Percentiles rank a stretch among this genome's conserved stretches.
Evolutionary conservation across 306 rosid species (phyloP).

Genomic region (Vigna angularis): DNA sequence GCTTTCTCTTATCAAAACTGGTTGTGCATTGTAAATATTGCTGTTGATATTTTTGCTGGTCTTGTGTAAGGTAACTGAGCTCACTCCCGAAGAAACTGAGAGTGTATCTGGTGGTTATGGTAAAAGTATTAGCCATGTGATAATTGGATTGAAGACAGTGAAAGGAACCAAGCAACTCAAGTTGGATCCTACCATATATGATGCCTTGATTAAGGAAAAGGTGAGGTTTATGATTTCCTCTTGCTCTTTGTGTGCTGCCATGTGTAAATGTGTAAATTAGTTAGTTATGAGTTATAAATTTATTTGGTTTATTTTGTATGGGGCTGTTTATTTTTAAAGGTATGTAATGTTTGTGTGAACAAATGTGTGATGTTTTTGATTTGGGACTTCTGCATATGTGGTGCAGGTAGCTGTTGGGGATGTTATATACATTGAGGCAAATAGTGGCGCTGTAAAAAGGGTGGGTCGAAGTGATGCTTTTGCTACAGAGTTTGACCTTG

Average conservation of each 20-base stretch:
- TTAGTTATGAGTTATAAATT: background rate
- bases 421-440: slow-evolving; percentile 93
- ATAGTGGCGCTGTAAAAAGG: slow-evolving; percentile 97
- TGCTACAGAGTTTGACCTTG: slow-evolving; percentile 98
- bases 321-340: slow-evolving; percentile 11
- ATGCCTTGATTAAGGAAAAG: slow-evolving; percentile 95
- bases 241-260: background rate
- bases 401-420: slow-evolving; percentile 93
- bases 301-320: background rate
- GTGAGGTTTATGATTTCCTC: slow-evolving; percentile 46
- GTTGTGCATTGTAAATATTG: slow-evolving; percentile 21
- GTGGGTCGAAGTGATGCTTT: slow-evolving; percentile 98
- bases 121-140: slow-evolving; percentile 97
- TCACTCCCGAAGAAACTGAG: slow-evolving; percentile 95
- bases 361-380: slow-evolving; percentile 14
- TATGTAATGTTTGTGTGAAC: slow-evolving; percentile 18
- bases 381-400: slow-evolving; percentile 32
- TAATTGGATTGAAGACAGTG: slow-evolving; percentile 90
- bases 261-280: background rate
- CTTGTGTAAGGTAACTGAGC: slow-evolving; percentile 78
- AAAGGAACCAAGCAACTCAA: slow-evolving; percentile 98
- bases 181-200: slow-evolving; percentile 96
- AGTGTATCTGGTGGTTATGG: slow-evolving; percentile 96
- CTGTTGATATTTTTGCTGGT: slow-evolving; percentile 28
- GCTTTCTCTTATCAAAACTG: slow-evolving; percentile 3